phyloP scores from a whole-genome alignment of 2,329 filamentous ascomycete species.

The Penicillium aurantiogriseum region DNA sequence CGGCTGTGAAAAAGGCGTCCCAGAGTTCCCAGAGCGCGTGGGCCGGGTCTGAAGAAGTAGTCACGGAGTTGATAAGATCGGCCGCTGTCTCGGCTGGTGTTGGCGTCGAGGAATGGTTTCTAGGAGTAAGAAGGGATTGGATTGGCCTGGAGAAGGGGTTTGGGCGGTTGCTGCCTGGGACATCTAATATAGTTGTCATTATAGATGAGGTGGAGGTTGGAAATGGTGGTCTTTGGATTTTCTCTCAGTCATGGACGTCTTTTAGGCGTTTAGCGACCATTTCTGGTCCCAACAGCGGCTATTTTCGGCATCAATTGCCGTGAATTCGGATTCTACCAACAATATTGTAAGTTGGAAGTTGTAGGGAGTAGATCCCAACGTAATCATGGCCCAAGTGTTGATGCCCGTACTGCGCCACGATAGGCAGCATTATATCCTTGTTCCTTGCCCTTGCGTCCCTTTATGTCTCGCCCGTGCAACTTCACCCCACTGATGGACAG shows the following conservation, averaged over 20 bases:
- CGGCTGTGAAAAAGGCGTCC: background rate
- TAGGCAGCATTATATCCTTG: slow-evolving; percentile 19
- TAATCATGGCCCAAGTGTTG: slow-evolving; percentile 6
- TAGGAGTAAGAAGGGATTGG: background rate
- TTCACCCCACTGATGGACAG: background rate
- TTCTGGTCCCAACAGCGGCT: background rate
- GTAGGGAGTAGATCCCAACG: slow-evolving; percentile 11
- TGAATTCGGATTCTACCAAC: background rate
- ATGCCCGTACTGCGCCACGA: slow-evolving; percentile 25
- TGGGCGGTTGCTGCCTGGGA: background rate
- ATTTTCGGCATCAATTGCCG: background rate
- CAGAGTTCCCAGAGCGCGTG: background rate
- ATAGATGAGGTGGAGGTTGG: background rate
- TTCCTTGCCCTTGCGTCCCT: slow-evolving; percentile 16
- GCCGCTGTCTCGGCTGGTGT: background rate
- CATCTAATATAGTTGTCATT: background rate
- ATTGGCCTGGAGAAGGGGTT: background rate
- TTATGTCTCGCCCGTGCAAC: slow-evolving; percentile 2
- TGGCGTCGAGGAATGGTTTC: background rate
- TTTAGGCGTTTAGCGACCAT: background rate
- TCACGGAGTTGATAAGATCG: background rate
- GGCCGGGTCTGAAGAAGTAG: background rate
- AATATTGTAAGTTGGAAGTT: background rate
- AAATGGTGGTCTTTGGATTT: too few relatives aligned
- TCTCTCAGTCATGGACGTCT: background rate